Evolutionary conservation across 495 filamentous ascomycete genomes (phyloP).

Genomic region (Penicillium lagena): DNA sequence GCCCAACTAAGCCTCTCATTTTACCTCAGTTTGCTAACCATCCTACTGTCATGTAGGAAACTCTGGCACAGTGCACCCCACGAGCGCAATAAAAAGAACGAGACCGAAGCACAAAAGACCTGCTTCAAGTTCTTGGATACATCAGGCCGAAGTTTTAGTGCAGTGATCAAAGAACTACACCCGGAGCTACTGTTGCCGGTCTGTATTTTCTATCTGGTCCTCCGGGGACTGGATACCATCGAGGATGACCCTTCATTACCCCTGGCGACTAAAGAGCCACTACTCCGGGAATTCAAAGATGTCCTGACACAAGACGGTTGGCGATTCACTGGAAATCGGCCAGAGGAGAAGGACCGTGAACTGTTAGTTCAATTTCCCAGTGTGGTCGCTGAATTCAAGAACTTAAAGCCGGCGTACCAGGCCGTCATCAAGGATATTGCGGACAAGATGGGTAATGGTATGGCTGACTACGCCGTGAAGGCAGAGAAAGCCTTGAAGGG

Average conservation of each 20-base stretch:
- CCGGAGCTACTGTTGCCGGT: constrained; percentile 88
- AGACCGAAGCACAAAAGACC: constrained; percentile 61
- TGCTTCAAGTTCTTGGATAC: constrained; percentile 83
- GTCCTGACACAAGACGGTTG: constrained; percentile 78
- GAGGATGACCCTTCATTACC: constrained; percentile 97
- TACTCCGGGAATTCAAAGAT: constrained; percentile 75
- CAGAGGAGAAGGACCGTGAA: constrained; percentile 89
- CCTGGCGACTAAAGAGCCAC: constrained; percentile 72
- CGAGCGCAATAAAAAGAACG: constrained; percentile 68
- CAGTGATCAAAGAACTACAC: constrained; percentile 93
- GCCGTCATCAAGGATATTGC: constrained; percentile 92
- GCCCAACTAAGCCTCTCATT: not conserved
- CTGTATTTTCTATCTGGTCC: constrained; percentile 82
- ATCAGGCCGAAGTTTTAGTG: constrained; percentile 88
- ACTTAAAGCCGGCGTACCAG: constrained; percentile 78
- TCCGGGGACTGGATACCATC: constrained; percentile 90
- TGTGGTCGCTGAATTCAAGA: constrained; percentile 80
- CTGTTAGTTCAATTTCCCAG: constrained; percentile 86
- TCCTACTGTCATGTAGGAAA: constrained; percentile 55
- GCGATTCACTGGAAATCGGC: constrained; percentile 79
- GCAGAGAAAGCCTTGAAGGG: constrained; percentile 46
- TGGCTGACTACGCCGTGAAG: constrained; percentile 90
- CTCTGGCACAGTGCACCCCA: constrained; percentile 93
- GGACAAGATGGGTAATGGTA: constrained; percentile 92
- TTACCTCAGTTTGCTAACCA: not conserved